Evolutionary conservation across 345 rosid species (phyloP), one percentile per base, ranked within the genome.

Genomic region (Gossypium ekmanianum): DNA sequence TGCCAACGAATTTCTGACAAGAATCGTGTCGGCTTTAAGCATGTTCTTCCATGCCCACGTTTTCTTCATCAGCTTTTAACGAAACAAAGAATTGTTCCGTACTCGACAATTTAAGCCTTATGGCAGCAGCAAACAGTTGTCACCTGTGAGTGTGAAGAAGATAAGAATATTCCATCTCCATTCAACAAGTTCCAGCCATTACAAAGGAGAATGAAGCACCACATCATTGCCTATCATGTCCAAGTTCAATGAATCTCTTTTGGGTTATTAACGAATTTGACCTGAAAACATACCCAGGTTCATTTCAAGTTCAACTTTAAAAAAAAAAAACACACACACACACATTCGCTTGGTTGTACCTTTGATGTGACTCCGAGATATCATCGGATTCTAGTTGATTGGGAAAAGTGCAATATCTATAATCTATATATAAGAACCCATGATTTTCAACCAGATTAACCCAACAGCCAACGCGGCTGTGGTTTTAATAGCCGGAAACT

Each of bases 211-310:
- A 27, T 69, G n/a, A 69, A 69, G 47, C 61, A 69, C 22, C 59
- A 9, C 26, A 20, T 6, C 6, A 8, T 22, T 9, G 62, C 62
- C 6, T 34, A 34, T 34, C 29, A 1, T 51, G 73, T 69, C 73
- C 73, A 51, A 8, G 61, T 51, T 51, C 73, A 51, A 69, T 69
- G 73, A 51, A 69, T 69, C 59, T 17, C 59, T 59, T 9, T 26
- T 16, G 24, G 9, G 22, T 69, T 50, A 11, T 50, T 2, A 26
- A 68, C 58, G 72, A 68, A 68, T 50, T 51, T 14, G 27, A 69
- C 73, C 58, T 26, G 44, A 26, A 50, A 69, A 12, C 0, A 26
- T 12, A 61, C n/a, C 63, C 63, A 58, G 63, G 63, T 58, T 58
- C 63, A 58, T 24, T 1, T 9, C 61, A 2, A 55, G 14, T 34